Conservation (phyloP, 1,139 yeast species). For the Protomyces arabidopsidicola region DNA sequence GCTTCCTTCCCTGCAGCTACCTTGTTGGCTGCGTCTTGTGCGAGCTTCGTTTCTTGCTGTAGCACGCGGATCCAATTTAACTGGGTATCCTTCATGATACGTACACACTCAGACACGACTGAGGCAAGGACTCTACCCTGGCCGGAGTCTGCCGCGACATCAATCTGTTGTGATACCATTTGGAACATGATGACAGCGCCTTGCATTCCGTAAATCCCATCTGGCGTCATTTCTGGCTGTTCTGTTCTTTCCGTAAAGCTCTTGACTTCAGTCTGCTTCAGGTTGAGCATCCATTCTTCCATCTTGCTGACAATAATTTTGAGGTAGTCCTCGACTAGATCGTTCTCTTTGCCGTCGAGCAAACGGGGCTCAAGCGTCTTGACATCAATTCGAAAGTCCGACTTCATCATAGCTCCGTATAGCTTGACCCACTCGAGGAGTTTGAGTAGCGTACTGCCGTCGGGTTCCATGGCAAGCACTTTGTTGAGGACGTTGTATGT, state of each 20-base stretch:
- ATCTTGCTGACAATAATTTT: constrained; percentile 63
- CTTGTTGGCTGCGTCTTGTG: constrained; percentile 55
- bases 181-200: constrained; percentile 69
- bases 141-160: constrained; percentile 82
- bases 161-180: constrained; percentile 86
- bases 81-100: constrained; percentile 58
- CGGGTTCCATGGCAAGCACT: constrained; percentile 64
- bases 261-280: constrained; percentile 59
- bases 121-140: constrained; percentile 77
- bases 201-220: constrained; percentile 58
- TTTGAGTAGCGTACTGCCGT: constrained; percentile 42
- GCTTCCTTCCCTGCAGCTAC: constrained; percentile 42
- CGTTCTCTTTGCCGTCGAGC: constrained; percentile 62
- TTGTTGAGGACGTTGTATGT: constrained; percentile 60
- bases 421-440: constrained; percentile 72
- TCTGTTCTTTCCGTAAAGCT: constrained; percentile 57
- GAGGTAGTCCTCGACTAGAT: constrained; percentile 64
- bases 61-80: constrained; percentile 35
- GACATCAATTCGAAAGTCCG: constrained; percentile 47
- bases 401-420: constrained; percentile 51
- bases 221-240: constrained; percentile 71
- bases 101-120: constrained; percentile 72
- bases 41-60: constrained; percentile 51
- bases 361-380: constrained; percentile 44
- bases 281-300: constrained; percentile 73